phyloP scores from a whole-genome alignment of 1,284 basidiomycete species.

The Sporisorium graminicola region DNA sequence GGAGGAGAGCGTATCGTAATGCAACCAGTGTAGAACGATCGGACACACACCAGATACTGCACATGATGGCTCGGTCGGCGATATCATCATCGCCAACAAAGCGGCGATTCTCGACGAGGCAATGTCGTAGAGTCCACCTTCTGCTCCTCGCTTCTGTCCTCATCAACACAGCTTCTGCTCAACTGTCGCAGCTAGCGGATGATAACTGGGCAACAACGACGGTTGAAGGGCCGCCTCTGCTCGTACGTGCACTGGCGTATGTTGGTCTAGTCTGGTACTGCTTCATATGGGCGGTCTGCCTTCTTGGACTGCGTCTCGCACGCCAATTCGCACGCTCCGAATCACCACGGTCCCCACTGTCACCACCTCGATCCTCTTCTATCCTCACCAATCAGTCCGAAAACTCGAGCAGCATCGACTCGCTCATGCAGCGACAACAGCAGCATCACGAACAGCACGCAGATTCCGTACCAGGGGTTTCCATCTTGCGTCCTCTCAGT shows the following conservation, averaged over 20 bases:
- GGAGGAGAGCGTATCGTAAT: not conserved
- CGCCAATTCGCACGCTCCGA: slow-evolving; percentile 21
- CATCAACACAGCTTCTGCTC: not conserved
- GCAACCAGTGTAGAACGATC: not conserved
- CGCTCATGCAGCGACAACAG: slow-evolving; percentile 72
- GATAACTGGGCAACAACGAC: not conserved
- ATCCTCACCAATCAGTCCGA: slow-evolving; percentile 74
- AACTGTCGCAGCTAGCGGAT: not conserved
- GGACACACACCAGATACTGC: not conserved
- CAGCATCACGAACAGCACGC: slow-evolving; percentile 80
- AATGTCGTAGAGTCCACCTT: not conserved
- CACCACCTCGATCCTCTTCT: slow-evolving; percentile 37
- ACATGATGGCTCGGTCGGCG: not conserved
- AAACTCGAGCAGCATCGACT: slow-evolving; percentile 72
- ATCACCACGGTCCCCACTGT: slow-evolving; percentile 34
- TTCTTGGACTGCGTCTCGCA: slow-evolving; percentile 78
- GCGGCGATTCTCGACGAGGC: not conserved
- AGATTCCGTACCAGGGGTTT: slow-evolving; percentile 54
- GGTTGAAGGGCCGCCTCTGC: not conserved
- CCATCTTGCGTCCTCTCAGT: slow-evolving; percentile 65
- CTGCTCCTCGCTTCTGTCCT: slow-evolving; percentile 5
- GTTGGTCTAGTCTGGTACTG: slow-evolving; percentile 77
- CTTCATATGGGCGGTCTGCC: slow-evolving; percentile 79
- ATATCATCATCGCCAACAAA: not conserved
- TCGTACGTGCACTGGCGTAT: slow-evolving; percentile 8